Evolutionary conservation across 352 stramenopile species (phyloP), one percentile per base, ranked within the genome.

Genomic region (Phytophthora fragariaefolia): DNA sequence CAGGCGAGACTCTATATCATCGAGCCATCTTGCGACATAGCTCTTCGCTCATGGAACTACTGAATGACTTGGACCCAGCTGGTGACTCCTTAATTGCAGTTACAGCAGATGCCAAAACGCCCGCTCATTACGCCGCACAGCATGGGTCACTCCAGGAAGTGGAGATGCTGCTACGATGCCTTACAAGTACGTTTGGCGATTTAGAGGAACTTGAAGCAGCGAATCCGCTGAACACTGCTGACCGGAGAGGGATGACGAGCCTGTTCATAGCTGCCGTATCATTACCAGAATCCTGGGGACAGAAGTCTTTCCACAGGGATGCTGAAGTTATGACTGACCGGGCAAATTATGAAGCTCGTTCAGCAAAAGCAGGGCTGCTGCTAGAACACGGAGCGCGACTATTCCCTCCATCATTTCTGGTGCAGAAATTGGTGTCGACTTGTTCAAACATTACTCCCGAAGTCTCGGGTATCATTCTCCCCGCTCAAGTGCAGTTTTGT

Each of bases 1-100:
- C 34, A 3, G 58, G 63, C 0, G 69, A 76, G 47, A 64, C 69
- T 12, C 52, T 54, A 6, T 26, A 70, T 42, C 69, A 73, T 26
- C 58, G 55, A 24, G 69, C 63, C 13, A 66, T 76, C 9, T 20
- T 51, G 2, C 27, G 38, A 10, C 32, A 36, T 0, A 64, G 52
- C 7, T 47, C 50, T 5, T 34, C 51, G 7, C 47, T 76, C 24
- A 69, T 76, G 58, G 34, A 55, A 13, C 30, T 60, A n/a, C 50
- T 73, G 34, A 12, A 22, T 28, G 26, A 56, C 20, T 50, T 76
- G 42, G 69, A 76, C 17, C 4, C 42, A 17, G 17, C 34, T 1
- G 56, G 57, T 4, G 20, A 51, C 10, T 30, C 10, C 26, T 17
- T 71, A 12, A 50, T 23, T 12, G 42, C n/a, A 22, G 22, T 24